A percentile compares a stretch with the other conserved stretches of the same genome.
These are phyloP conservation scores for Penicillium manginii DNA, from an alignment of 495 filamentous ascomycete genomes.

Conservation along the genomic window DNA sequence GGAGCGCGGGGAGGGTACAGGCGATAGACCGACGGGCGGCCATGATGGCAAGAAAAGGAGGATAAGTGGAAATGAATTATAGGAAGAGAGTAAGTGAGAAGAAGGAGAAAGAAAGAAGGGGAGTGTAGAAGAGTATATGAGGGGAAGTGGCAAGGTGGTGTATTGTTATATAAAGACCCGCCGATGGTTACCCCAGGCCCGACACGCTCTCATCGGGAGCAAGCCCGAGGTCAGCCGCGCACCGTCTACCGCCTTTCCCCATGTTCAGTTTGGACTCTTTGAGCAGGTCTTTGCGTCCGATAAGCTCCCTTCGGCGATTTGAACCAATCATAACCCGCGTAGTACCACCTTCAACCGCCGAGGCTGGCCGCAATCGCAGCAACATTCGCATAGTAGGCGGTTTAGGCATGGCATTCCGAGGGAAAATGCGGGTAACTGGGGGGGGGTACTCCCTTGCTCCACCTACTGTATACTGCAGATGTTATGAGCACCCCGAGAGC, in stretches of 20 bases:
- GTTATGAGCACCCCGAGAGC: neutral
- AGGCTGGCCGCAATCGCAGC: conserved; percentile 15
- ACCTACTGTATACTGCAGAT: conserved; percentile 1
- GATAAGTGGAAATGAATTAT: neutral
- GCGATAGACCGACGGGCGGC: conserved; percentile 50
- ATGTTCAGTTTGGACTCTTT: conserved; percentile 17
- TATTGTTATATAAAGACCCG: conserved; percentile 17
- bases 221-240: conserved; percentile 32
- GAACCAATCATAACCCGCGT: conserved; percentile 15
- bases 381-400: neutral
- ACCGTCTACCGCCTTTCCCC: conserved; percentile 19
- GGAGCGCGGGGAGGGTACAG: conserved; percentile 50
- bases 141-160: conserved; percentile 2
- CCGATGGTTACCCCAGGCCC: conserved; percentile 20
- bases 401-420: conserved; percentile 20
- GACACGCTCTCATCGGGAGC: neutral
- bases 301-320: conserved; percentile 29
- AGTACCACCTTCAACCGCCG: conserved; percentile 13
- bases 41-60: conserved; percentile 32
- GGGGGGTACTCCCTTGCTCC: conserved; percentile 6
- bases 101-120: neutral
- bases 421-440: conserved; percentile 4
- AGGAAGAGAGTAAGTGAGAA: neutral
- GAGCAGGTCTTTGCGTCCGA: conserved; percentile 13
- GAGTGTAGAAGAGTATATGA: conserved; percentile 2